Evolutionary conservation across 257 asterid species (phyloP), one percentile per base, ranked within the genome.

Genomic region (Thymus quinquecostatus): DNA sequence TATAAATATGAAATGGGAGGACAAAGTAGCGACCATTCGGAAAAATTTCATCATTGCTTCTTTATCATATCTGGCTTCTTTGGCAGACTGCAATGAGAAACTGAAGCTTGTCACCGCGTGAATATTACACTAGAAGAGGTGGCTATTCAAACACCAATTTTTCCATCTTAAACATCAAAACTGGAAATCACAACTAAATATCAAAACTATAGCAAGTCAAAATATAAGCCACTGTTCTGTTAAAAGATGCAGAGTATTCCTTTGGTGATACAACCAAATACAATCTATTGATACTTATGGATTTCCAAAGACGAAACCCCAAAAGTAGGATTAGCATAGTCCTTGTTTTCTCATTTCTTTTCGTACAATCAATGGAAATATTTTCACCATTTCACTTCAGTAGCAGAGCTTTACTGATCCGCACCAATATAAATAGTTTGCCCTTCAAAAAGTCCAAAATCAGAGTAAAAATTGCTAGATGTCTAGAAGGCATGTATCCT

Each of bases 41-140:
- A 95, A 95, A 84, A 92, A 95, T 67, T 85, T 95, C 85, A 83
- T 80, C 77, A 92, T 80, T 4, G 94, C 79, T 85, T 95, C 99
- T 84, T 95, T 95, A 83, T 92, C 98, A 64, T 86, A 88, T 83
- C 99, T 86, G 64, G 96, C 91, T 87, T 88, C 98, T 83, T 85
- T 95, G 43, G 99, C 97, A 83, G 98, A 97, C 99, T 89, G 89
- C 70, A 62, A 61, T 12, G 40, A 62, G 63, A 50, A 13, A 68
- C 67, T 53, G 5, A 54, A 74, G 88, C 89, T 80, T 30, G 58
- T 49, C 33, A 66, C 48, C 34, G 34, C 14, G 4, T 64, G 29
- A 49, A 29, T 29, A 45, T 29, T 89, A 89, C 78, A 90, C 88
- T 92, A 38, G 41, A 29, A 69, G 27, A 13, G 7, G 33, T 11